Conservation (phyloP, 225 moss, liverwort and hornwort genomes). For the Neckera pumila region DNA sequence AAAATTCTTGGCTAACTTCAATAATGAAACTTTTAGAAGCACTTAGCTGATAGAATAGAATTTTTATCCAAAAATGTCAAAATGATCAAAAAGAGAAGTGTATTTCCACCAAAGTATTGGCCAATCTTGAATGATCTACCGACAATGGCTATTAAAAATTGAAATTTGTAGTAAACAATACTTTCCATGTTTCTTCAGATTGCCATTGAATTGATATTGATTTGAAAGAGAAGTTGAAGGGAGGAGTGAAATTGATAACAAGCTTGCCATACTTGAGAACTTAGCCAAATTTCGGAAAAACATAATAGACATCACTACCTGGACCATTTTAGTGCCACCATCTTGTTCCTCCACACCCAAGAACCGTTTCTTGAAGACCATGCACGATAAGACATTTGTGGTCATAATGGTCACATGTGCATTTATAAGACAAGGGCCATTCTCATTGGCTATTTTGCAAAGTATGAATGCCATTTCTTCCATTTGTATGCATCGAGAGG, state of each 20-base stretch:
- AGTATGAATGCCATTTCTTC: not conserved
- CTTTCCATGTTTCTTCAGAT: accelerated
- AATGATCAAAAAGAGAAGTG: not conserved
- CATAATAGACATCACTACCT: not conserved
- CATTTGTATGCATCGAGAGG: not conserved
- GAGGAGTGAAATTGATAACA: accelerated
- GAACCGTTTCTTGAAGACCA: not conserved
- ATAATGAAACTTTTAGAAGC: not conserved
- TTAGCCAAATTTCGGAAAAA: not conserved
- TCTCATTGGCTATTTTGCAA: not conserved
- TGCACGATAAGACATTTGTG: not conserved
- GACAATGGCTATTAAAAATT: no score
- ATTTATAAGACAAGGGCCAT: not conserved
- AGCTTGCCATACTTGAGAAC: not conserved
- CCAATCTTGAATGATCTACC: not conserved
- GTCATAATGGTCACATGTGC: not conserved
- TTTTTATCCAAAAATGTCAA: not conserved
- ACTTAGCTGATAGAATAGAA: not conserved
- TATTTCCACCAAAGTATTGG: not conserved
- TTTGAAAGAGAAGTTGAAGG: accelerated
- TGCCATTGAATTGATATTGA: not conserved
- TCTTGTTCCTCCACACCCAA: not conserved
- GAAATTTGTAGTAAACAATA: not conserved
- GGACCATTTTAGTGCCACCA: not conserved
- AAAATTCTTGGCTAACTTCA: not conserved